These are phyloP conservation scores for Penicillium sp. DNA, from an alignment of 2,329 filamentous ascomycete genomes.

Conservation along the genomic window DNA sequence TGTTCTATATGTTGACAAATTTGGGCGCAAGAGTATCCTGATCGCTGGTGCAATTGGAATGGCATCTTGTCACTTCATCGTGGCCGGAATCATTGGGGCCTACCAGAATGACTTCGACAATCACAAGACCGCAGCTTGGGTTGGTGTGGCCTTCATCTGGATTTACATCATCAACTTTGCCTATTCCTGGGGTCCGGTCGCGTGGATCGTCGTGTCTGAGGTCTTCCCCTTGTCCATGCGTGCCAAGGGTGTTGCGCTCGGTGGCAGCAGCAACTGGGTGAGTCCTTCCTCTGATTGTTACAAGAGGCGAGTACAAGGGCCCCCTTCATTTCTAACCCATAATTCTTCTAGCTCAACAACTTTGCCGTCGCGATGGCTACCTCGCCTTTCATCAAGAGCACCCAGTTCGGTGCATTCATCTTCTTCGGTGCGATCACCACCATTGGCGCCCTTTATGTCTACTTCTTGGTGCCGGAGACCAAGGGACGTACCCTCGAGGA, in stretches of 20 bases:
- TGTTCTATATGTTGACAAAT: slow-evolving; percentile 28
- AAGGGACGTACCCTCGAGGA: slow-evolving; percentile 41
- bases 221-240: slow-evolving; percentile 67
- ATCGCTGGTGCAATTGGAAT: slow-evolving; percentile 57
- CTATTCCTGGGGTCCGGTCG: slow-evolving; percentile 58
- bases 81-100: slow-evolving; percentile 59
- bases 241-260: slow-evolving; percentile 56
- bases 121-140: slow-evolving; percentile 61
- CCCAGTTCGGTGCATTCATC: slow-evolving; percentile 63
- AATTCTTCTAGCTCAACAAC: neutral
- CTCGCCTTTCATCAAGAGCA: slow-evolving; percentile 6
- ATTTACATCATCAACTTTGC: slow-evolving; percentile 67
- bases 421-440: slow-evolving; percentile 62
- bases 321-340: neutral
- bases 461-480: slow-evolving; percentile 48
- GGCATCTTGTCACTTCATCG: slow-evolving; percentile 62
- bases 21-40: slow-evolving; percentile 29
- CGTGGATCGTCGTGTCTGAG: slow-evolving; percentile 69
- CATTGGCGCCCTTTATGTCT: slow-evolving; percentile 53
- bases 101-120: slow-evolving; percentile 53
- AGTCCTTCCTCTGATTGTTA: neutral
- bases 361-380: slow-evolving; percentile 3
- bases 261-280: slow-evolving; percentile 45
- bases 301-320: neutral
- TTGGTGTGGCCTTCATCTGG: slow-evolving; percentile 52